Conservation (phyloP, 192 early-diverging fungal genomes). For the Coemansia sp. region DNA sequence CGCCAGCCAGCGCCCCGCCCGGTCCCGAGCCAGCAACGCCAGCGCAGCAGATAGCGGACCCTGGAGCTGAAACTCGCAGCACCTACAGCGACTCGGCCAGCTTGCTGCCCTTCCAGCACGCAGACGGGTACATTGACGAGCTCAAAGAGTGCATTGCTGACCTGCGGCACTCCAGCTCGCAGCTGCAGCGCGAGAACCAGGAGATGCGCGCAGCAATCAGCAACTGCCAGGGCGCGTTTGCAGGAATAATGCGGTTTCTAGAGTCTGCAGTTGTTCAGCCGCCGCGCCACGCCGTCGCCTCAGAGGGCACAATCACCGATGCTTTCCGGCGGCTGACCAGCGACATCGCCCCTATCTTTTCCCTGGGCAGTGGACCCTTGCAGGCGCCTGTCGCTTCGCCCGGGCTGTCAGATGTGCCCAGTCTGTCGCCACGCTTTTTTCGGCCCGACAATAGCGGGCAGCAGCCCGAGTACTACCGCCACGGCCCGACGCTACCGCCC, state of each 20-base stretch:
- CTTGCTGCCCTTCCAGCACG: background rate
- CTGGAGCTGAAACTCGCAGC: background rate
- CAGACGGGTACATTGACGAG: conserved; percentile 11
- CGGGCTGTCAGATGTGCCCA: background rate
- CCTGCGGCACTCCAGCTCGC: conserved; percentile 32
- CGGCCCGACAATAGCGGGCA: background rate
- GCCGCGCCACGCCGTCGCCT: conserved; percentile 3
- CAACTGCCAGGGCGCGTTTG: conserved; percentile 33
- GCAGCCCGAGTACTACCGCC: background rate
- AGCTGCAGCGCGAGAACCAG: conserved; percentile 43
- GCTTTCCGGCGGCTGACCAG: conserved; percentile 31
- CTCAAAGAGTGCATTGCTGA: conserved; percentile 27
- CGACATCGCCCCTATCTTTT: conserved; percentile 26
- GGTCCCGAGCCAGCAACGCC: background rate
- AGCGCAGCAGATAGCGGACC: background rate
- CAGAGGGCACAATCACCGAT: conserved; percentile 13
- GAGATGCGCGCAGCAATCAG: conserved; percentile 33
- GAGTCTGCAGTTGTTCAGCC: conserved; percentile 43
- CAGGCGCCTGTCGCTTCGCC: background rate
- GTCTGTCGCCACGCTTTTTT: conserved; percentile 1
- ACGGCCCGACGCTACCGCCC: conserved; percentile 25
- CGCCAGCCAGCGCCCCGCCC: background rate
- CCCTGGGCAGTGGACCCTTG: background rate
- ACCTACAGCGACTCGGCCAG: background rate
- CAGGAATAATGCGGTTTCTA: conserved; percentile 44